These are phyloP conservation scores for Sclerotinia spermophila DNA, from an alignment of 2,329 filamentous ascomycete species.

Conservation along the genomic window DNA sequence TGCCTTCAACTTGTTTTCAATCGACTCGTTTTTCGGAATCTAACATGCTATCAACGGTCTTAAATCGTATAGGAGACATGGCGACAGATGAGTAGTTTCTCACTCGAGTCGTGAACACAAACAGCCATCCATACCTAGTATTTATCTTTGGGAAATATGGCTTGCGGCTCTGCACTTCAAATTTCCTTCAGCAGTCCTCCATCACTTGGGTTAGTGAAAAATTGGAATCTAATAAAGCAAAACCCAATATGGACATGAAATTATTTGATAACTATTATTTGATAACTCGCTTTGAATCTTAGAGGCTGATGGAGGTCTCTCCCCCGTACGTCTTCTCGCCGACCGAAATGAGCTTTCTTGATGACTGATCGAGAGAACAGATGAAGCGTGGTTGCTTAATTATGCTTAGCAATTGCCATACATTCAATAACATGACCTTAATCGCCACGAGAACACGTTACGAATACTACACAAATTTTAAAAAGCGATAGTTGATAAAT, in stretches of 20 bases:
- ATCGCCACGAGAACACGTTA: background rate
- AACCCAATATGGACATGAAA: background rate
- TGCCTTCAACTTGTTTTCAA: no score
- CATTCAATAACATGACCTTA: background rate
- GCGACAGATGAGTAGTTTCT: background rate
- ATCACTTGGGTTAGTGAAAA: background rate
- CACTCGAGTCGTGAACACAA: background rate
- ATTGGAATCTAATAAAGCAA: background rate
- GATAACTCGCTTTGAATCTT: background rate
- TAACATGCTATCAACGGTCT: background rate
- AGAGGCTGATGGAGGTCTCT: background rate
- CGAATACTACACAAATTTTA: background rate
- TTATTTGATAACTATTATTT: background rate
- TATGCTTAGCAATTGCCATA: background rate
- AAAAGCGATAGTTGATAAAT: background rate
- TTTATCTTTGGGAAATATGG: background rate
- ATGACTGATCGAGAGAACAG: background rate
- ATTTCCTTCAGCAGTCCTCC: background rate
- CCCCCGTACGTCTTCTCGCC: background rate
- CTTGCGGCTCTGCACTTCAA: background rate
- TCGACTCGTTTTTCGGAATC: no score
- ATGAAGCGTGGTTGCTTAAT: background rate
- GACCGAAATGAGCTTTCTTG: background rate
- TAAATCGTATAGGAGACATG: background rate
- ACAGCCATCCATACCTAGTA: fast-evolving